phyloP scores from a whole-genome alignment of 176 grass and related monocot species.

The Cocos nucifera region DNA sequence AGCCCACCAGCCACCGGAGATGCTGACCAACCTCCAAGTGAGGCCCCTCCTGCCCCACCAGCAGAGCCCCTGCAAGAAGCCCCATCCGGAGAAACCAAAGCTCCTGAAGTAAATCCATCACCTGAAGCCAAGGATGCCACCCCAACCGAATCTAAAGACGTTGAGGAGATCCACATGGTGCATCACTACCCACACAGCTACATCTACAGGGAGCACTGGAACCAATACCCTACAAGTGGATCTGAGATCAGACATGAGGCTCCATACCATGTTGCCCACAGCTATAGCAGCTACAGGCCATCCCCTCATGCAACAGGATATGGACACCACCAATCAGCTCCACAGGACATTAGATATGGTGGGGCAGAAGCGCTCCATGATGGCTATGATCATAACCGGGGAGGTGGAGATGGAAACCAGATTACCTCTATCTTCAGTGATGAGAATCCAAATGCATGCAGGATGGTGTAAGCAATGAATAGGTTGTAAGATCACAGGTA shows the following conservation, averaged over 20 bases:
- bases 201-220: constrained; percentile 25
- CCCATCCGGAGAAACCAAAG: constrained; percentile 15
- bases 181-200: constrained; percentile 28
- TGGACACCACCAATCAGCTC: too few relatives aligned
- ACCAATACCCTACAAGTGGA: constrained; percentile 15
- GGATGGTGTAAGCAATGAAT: constrained; percentile 30
- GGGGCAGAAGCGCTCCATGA: constrained; percentile 22
- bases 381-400: constrained; percentile 14
- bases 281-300: constrained; percentile 30
- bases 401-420: constrained; percentile 42
- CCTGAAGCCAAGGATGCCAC: constrained; percentile 6
- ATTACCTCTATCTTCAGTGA: constrained; percentile 68
- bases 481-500: background rate
- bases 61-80: constrained; percentile 15
- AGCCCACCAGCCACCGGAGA: constrained; percentile 16
- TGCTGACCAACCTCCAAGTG: background rate
- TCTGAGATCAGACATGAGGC: constrained; percentile 23
- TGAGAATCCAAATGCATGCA: constrained; percentile 68
- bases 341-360: constrained; percentile 19
- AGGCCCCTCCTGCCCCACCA: constrained; percentile 4
- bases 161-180: constrained; percentile 32
- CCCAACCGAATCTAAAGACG: constrained; percentile 3
- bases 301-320: constrained; percentile 21
- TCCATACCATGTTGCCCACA: constrained; percentile 31
- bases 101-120: background rate